Percentiles rank a stretch among this genome's conserved stretches.
Conservation (phyloP, 73 alveolate genomes). For the Breviolum minutum region DNA sequence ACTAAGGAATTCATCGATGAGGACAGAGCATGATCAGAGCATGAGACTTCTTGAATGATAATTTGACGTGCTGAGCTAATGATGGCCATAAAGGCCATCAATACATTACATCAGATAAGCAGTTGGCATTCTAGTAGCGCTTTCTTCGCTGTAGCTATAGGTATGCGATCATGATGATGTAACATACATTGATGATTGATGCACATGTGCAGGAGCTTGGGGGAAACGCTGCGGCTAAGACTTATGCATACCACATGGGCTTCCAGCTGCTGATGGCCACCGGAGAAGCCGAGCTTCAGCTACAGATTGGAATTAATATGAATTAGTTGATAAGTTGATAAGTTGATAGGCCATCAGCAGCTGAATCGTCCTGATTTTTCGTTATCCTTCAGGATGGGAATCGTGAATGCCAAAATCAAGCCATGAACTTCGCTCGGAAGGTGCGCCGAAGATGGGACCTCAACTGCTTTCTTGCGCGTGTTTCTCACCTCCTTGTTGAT, state of each 20-base stretch:
- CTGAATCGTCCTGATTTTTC: background rate
- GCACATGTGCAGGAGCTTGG: constrained; percentile 27
- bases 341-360: background rate
- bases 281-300: background rate
- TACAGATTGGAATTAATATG: background rate
- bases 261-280: background rate
- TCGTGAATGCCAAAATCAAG: background rate
- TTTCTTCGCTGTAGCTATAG: background rate
- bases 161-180: background rate
- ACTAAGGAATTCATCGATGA: background rate
- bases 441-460: background rate
- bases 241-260: constrained; percentile 43
- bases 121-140: too few species aligned
- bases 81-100: background rate
- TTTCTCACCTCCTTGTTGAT: too few species aligned
- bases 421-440: background rate
- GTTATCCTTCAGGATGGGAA: background rate
- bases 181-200: background rate
- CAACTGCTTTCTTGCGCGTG: too few species aligned
- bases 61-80: background rate
- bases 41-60: background rate
- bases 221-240: constrained; percentile 69
- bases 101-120: too few species aligned
- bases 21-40: background rate
- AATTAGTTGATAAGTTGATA: too few species aligned